phyloP scores from a whole-genome alignment of 331 rosid species.

The Quercus lobata region DNA sequence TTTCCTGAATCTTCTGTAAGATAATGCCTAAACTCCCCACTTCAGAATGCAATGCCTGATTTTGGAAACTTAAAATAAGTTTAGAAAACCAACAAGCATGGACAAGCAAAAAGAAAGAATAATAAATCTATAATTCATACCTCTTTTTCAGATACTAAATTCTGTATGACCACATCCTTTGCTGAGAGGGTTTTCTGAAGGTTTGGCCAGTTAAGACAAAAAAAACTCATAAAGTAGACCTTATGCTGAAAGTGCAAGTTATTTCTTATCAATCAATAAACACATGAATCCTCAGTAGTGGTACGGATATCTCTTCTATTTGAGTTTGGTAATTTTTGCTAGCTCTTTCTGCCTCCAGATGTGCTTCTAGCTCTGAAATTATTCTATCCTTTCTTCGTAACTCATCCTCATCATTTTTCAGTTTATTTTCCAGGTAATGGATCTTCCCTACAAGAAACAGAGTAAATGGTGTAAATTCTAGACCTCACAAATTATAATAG shows the following conservation, averaged over 20 bases:
- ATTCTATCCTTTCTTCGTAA: slow-evolving; percentile 48
- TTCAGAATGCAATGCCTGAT: slow-evolving; percentile 53
- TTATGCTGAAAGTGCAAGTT: slow-evolving; percentile 7
- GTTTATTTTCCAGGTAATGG: slow-evolving; percentile 40
- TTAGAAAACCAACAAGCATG: slow-evolving; percentile 17
- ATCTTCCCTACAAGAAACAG: slow-evolving; percentile 53
- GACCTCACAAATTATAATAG: slow-evolving; percentile 7
- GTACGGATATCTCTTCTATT: slow-evolving; percentile 66
- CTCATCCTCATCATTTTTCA: slow-evolving; percentile 46
- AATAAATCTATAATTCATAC: slow-evolving; percentile 28
- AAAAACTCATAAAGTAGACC: neutral
- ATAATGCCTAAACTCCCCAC: slow-evolving; percentile 48
- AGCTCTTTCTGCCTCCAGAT: slow-evolving; percentile 43
- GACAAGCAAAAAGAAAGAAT: slow-evolving; percentile 7
- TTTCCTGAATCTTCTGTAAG: slow-evolving; percentile 57
- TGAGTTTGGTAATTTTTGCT: slow-evolving; percentile 38
- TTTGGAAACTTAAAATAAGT: slow-evolving; percentile 18
- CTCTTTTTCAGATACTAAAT: slow-evolving; percentile 62
- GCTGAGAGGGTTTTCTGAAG: slow-evolving; percentile 52
- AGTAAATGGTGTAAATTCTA: neutral
- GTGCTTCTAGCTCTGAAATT: slow-evolving; percentile 67
- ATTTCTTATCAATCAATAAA: slow-evolving; percentile 4
- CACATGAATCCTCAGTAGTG: slow-evolving; percentile 3
- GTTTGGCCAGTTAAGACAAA: slow-evolving; percentile 54
- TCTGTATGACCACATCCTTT: slow-evolving; percentile 52